A percentile compares a stretch with the other conserved stretches of the same genome.
Conservation (phyloP, 1,139 yeast species). For the Debaryomycetaceae sp. region DNA sequence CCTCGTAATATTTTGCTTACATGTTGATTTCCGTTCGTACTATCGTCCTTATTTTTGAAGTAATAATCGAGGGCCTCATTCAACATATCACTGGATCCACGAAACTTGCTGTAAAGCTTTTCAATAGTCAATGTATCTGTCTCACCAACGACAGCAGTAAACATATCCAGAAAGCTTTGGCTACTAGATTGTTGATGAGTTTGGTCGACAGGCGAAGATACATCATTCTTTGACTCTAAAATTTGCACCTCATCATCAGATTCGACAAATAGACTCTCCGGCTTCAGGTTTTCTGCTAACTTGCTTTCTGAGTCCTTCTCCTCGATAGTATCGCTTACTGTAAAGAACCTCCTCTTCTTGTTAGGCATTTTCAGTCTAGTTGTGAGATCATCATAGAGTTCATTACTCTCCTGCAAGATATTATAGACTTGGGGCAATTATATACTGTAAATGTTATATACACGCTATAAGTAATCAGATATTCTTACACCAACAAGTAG, state of each 20-base stretch:
- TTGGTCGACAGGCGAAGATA: background rate
- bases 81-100: constrained; percentile 9
- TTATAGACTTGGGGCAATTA: too few relatives aligned
- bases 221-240: background rate
- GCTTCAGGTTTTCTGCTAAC: background rate
- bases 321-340: background rate
- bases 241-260: constrained; percentile 1
- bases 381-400: background rate
- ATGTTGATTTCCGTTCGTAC: background rate
- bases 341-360: background rate
- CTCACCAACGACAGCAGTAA: constrained; percentile 20
- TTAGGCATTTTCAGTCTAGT: background rate
- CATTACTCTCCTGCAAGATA: background rate
- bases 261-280: background rate
- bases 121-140: constrained; percentile 13
- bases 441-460: too few relatives aligned
- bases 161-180: constrained; percentile 17
- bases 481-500: constrained; percentile 20
- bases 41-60: background rate
- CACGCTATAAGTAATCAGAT: too few relatives aligned
- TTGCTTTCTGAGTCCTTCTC: background rate
- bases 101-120: constrained; percentile 21
- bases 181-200: background rate
- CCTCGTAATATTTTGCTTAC: background rate
- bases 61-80: constrained; percentile 8